Base-by-base conservation (phyloP, 768 basidiomycete genomes). In the Russula sp. region DNA sequence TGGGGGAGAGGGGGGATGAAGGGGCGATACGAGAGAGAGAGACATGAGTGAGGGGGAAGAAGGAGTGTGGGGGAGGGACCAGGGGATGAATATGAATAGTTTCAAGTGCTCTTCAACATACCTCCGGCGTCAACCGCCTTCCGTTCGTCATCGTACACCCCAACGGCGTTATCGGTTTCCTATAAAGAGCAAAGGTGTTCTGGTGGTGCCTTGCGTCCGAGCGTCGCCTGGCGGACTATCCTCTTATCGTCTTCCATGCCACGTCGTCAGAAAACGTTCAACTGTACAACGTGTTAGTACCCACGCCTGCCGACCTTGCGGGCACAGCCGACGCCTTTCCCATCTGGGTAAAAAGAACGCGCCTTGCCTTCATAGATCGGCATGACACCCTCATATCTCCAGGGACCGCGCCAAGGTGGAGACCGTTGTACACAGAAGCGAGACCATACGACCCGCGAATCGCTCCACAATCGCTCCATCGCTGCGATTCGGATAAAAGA, bases 1-100 rank as follows among this genome's bases (percentile, higher is more conserved):
- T 13, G 54, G 56, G 11, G 54, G 65, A 20, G 65, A 64, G 1
- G 65, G 61, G 2, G 64, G 64, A 50, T 65, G 59, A 13, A 46
- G 32, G 11, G 64, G 64, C 11, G 64, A 54, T 3, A 46, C 38
- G 55, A 65, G 60, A 28, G 64, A 61, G 26, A 65, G 64, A 50
- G 64, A 55, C 64, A 65, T 65, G 30, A 13, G 14, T n/a, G n/a
- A n/a, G 40, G 36, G 2, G 46, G 26, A 40, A 5, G 55, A 52
- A 46, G 13, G 57, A 44, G 34, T 1, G 59, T 36, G 57, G 34
- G 34, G 28, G 9, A 3, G 30, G n/a, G 14, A 9, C 28, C 28
- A 16, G 42, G 32, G 16, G 32, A 49, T 28, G 49, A 50, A 28
- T 28, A 50, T 28, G 49, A 28, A 50, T 28, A 50, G 49, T 16